Evolutionary conservation across 2,329 filamentous ascomycete genomes (phyloP), one percentile per base, ranked within the genome.

Genomic region (Fusarium floridanum): DNA sequence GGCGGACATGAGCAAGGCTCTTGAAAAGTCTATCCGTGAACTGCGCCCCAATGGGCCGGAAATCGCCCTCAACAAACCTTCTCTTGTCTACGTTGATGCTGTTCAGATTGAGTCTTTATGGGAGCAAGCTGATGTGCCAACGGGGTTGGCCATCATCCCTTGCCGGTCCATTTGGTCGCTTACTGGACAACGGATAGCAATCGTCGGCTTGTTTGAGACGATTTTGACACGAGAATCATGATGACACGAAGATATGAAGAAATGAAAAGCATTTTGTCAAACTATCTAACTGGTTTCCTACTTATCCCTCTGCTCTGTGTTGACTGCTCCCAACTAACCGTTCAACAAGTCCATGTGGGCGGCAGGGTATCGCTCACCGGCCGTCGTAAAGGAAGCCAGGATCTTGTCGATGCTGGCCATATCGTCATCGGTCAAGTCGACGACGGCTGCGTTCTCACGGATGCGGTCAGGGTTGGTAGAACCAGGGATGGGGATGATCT

Each of bases 401-500:
- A 88, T 85, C 17, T 77, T 76, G 59, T 90, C 86, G 60, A 91
- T 87, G 72, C 86, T 84, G 7, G 77, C 78, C 79, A 90, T 78
- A 72, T 91, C 90, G 6, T 84, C 84, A 3, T 86, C 83, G 2
- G 82, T 86, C 55, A 92, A 79, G 1, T 86, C 82, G 6, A 91
- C 82, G 39, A 83, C 73, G 68, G 84, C 86, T 36, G 85, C 82
- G 75, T 94, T 94, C 84, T 93, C 91, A n/a, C 83, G 76, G 12
- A 93, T 86, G 24, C 91, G 85, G 41, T 83, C 85, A 11, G 82
- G 83, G 6, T 86, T 90, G 1, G 89, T 89, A 10, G 91, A 88
- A 4, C 92, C 92, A 0, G 92, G 92, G 70, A 94, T 93, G 7
- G 91, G 91, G 61, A 94, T 88, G 70, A 93, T 88, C 17, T 77